Conservation (phyloP, 139 green algal species). For the Micromonas commoda region DNA sequence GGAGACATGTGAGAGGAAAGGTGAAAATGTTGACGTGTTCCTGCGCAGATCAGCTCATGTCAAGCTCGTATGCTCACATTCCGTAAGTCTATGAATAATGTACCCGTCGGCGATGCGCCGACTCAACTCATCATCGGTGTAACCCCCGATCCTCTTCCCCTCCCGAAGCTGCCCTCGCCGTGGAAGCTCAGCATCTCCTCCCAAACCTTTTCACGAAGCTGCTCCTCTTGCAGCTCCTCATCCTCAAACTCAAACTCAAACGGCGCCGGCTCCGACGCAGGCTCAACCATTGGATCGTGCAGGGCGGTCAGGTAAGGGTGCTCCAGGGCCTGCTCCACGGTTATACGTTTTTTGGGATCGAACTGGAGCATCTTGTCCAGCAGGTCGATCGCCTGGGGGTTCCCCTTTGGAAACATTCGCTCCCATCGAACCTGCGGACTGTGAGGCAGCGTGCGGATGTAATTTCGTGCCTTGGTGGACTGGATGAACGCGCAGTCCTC, state of each 20-base stretch:
- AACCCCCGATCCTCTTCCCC: neutral
- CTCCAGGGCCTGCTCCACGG: conserved; percentile 63
- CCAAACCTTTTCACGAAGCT: conserved; percentile 62
- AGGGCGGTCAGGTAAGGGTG: conserved; percentile 83
- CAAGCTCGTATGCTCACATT: no score
- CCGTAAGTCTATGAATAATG: no score
- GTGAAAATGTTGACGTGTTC: no score
- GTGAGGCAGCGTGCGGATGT: conserved; percentile 23
- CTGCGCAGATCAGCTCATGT: no score
- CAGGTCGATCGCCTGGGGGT: conserved; percentile 35
- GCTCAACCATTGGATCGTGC: conserved; percentile 73
- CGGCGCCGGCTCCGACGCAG: conserved; percentile 40
- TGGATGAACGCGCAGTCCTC: conserved; percentile 85
- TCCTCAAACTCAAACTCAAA: conserved; percentile 70
- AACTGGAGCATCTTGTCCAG: conserved; percentile 37
- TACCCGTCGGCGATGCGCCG: no score
- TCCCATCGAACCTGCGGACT: conserved; percentile 3
- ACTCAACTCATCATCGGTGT: neutral
- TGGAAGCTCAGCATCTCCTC: conserved; percentile 56
- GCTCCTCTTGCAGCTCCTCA: conserved; percentile 51
- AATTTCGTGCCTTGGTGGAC: conserved; percentile 56
- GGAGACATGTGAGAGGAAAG: no score
- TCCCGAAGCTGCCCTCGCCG: no score
- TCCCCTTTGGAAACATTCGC: conserved; percentile 16
- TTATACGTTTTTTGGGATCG: conserved; percentile 33